phyloP scores from a whole-genome alignment of 331 rosid species.

The Rhamnella rubrinervis region DNA sequence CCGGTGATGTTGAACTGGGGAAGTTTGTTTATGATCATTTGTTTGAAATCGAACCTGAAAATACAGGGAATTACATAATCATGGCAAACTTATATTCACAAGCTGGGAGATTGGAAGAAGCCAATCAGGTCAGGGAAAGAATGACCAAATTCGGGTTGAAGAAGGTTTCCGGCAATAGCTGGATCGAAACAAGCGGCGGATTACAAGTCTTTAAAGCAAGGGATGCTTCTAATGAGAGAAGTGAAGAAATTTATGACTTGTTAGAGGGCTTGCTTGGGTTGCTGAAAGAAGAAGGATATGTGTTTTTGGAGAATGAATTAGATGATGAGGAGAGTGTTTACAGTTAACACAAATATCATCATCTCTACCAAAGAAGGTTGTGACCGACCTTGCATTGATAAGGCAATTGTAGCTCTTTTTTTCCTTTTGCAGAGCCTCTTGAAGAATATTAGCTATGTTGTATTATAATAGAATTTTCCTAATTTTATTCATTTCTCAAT shows the following conservation, averaged over 20 bases:
- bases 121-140: slow-evolving; percentile 58
- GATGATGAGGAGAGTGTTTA: slow-evolving; percentile 43
- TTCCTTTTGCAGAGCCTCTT: too few species aligned
- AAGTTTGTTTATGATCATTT: slow-evolving; percentile 58
- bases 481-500: too few species aligned
- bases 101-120: slow-evolving; percentile 81
- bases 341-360: slow-evolving; percentile 27
- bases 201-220: slow-evolving; percentile 44
- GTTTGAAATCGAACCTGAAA: slow-evolving; percentile 69
- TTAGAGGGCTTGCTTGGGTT: slow-evolving; percentile 55
- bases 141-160: slow-evolving; percentile 58
- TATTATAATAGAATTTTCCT: too few species aligned
- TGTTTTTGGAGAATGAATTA: slow-evolving; percentile 37
- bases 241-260: slow-evolving; percentile 47
- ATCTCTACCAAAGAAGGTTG: not conserved
- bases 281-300: slow-evolving; percentile 55
- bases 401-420: not conserved
- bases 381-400: not conserved
- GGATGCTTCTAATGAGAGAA: slow-evolving; percentile 50
- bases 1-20: slow-evolving; percentile 73
- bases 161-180: slow-evolving; percentile 70
- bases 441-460: not conserved
- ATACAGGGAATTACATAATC: slow-evolving; percentile 69
- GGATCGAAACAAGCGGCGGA: slow-evolving; percentile 63
- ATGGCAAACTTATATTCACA: slow-evolving; percentile 84